Base-by-base conservation (phyloP, 768 basidiomycete species). In the Boletus edulis region DNA sequence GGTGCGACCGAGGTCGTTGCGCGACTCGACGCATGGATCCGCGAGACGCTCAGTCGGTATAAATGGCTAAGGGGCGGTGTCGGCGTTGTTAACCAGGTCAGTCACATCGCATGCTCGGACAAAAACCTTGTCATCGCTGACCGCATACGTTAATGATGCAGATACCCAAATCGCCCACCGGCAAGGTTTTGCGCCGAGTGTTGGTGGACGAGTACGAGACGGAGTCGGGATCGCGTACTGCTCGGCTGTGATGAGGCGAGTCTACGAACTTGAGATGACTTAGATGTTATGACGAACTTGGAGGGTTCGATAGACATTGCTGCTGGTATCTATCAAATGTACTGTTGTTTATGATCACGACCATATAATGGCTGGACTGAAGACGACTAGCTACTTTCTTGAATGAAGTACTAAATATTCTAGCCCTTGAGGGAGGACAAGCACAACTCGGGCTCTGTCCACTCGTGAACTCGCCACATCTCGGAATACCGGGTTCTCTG, bases 61-160 rank as follows among this genome's bases (percentile, higher is more conserved):
- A 91, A 92, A 67, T 87, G 87, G 82, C 61, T 91, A 49, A 73
- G 86, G 10, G 90, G 90, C 5, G 90, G 90, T 0, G 78, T 89
- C 17, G 81, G 83, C 57, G 66, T 87, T 20, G 78, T 91, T 6
- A 71, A 79, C 48, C 74, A 84, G 77, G 89, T 86, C 35, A 14
- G 81, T 70, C 8, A 34, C 14, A 17, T 20, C 14, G 29, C 12
- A 40, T 20, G 22, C 5, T 24, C 10, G 7, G 22, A 14, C 13
- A 13, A 34, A 4, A 17, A 42, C n/a, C 29, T 13, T 15, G 17
- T 35, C 14, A 27, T 51, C 24, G 24, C 9, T 48, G 13, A 46
- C 42, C 22, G 20, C 13, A 14, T 15, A 11, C 13, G 9, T 39
- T 13, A 11, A 35, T 3, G 24, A 10, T 29, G n/a, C 49, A 55